Conservation (phyloP, 257 asterid genomes). For the Solanum sitiens region DNA sequence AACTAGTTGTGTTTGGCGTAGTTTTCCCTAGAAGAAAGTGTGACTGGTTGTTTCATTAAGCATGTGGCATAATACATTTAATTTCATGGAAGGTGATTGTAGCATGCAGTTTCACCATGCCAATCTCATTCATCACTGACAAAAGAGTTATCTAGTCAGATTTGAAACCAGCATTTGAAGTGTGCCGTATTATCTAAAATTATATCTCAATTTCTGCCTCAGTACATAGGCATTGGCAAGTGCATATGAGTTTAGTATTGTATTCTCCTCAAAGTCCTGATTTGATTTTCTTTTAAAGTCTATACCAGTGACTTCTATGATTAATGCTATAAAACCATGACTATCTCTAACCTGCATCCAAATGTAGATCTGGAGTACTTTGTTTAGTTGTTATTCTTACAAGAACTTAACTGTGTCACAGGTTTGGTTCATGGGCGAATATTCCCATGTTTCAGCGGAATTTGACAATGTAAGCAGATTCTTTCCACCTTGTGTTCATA, state of each 20-base stretch:
- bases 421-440: slow-evolving; percentile 97
- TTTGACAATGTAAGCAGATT: slow-evolving; percentile 69
- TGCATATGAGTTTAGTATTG: not conserved
- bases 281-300: not conserved
- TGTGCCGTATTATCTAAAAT: not conserved
- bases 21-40: not conserved
- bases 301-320: not conserved
- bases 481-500: not conserved
- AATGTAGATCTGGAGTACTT: not conserved
- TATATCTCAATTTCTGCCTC: not conserved
- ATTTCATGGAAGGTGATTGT: not conserved
- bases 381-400: not conserved
- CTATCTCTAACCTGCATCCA: not conserved
- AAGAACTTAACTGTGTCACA: slow-evolving; percentile 13
- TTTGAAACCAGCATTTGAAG: not conserved
- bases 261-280: not conserved
- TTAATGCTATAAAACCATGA: not conserved
- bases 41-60: not conserved
- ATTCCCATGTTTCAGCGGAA: slow-evolving; percentile 80
- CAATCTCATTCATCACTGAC: not conserved
- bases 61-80: not conserved
- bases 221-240: not conserved
- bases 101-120: not conserved
- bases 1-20: not conserved
- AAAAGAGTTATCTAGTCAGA: not conserved